Evolutionary conservation across 805 yeast species (phyloP), one percentile per base, ranked within the genome.

Genomic region (Ascoidea asiatica): DNA sequence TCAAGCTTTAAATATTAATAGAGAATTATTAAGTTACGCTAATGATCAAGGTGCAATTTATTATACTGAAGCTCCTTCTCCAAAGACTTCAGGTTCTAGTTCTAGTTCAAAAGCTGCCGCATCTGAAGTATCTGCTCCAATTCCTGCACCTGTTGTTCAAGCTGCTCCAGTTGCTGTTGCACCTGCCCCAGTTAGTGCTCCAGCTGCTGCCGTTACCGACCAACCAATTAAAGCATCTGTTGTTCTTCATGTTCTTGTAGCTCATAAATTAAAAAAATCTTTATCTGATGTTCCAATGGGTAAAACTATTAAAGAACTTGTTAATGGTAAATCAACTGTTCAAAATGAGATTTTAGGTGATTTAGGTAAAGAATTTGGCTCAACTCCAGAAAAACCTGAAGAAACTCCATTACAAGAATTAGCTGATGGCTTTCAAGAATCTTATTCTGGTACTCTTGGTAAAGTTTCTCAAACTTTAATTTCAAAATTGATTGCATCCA

Each of bases 331-430:
- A 64, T 92, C 98, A 21, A 92, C 99, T 20, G 92, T 92, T 41
- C 99, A 92, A 69, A 92, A 92, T 66, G 99, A 92, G 72, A 92
- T 92, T 55, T 76, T 92, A 54, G 99, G 99, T 73, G 99, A 92
- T 60, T 74, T 92, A 57, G 97, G 97, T 61, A 92, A 92, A 67
- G 99, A 92, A 69, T 92, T 92, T 59, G 97, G 97, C 57, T 66
- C 94, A 40, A 89, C 97, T 41, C 99, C 99, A 38, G 99, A 92
- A 69, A 92, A 92, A 67, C 97, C 99, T 50, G 99, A 92, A 67
- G 99, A 92, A 59, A 85, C 95, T 38, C 98, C 98, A 49, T 74
- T 92, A 56, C 85, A 78, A 59, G 99, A 92, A 65, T 77, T 92
- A 62, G 96, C 97, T 42, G 97, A 87, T 60, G 80, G 77, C 57